Percentiles rank a stretch among this genome's conserved stretches.
Evolutionary conservation across 352 stramenopile species (phyloP).

Genomic region (Halophytophthora batemanensis): DNA sequence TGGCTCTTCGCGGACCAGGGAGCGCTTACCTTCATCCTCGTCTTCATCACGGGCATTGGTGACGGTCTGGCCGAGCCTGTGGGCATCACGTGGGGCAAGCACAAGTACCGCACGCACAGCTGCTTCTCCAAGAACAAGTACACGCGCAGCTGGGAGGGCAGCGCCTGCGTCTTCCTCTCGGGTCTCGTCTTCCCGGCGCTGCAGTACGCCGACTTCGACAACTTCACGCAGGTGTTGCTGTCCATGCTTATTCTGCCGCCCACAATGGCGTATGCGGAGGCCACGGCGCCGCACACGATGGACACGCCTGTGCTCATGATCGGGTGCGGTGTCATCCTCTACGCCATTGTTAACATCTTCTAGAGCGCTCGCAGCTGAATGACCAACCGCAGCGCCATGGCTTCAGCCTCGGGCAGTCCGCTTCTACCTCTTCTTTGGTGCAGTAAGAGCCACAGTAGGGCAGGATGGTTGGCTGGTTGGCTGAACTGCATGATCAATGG

Average conservation of each 20-base stretch:
- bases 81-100: constrained; percentile 73
- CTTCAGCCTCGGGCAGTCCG: no score
- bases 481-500: no score
- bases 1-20: constrained; percentile 78
- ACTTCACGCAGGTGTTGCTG: constrained; percentile 56
- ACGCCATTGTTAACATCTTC: constrained; percentile 74
- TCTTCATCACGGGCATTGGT: constrained; percentile 83
- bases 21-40: constrained; percentile 79
- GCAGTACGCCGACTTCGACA: constrained; percentile 84
- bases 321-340: constrained; percentile 73
- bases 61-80: constrained; percentile 75
- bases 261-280: constrained; percentile 82
- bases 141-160: constrained; percentile 75
- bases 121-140: constrained; percentile 81
- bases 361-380: no score
- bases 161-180: constrained; percentile 72
- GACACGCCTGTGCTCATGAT: constrained; percentile 86
- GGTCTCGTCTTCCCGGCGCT: constrained; percentile 82
- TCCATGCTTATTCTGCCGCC: constrained; percentile 82
- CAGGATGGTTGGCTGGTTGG: no score
- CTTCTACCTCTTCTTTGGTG: no score
- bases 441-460: no score
- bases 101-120: constrained; percentile 80
- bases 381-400: no score
- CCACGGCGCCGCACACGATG: constrained; percentile 85